Evolutionary conservation across 768 basidiomycete genomes (phyloP).

Genomic region (Calocera cornea): DNA sequence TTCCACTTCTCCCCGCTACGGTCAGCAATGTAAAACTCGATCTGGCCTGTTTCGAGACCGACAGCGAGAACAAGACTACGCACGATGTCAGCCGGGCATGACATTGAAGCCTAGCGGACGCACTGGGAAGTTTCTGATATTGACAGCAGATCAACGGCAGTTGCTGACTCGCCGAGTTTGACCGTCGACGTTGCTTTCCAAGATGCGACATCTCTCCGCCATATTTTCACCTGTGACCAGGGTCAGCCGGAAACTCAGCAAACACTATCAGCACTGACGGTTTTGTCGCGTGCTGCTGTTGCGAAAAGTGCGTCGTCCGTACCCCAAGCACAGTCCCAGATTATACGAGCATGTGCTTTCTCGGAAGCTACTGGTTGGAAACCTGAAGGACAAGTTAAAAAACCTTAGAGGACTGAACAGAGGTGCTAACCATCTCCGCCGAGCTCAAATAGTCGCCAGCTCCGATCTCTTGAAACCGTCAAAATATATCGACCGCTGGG

Average conservation of each 20-base stretch:
- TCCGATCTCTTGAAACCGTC: conserved; percentile 80
- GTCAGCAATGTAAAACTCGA: conserved; percentile 44
- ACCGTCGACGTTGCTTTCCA: conserved; percentile 53
- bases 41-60: conserved; percentile 70
- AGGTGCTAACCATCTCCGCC: conserved; percentile 31
- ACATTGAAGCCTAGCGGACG: not conserved
- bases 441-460: conserved; percentile 69
- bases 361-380: conserved; percentile 53
- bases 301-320: conserved; percentile 65
- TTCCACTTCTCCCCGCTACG: conserved; percentile 34
- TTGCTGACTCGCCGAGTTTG: conserved; percentile 63
- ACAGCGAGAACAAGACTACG: conserved; percentile 52
- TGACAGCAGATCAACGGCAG: conserved; percentile 58
- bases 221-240: conserved; percentile 60
- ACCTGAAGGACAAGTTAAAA: conserved; percentile 25
- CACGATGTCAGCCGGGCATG: not conserved
- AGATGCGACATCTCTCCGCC: conserved; percentile 35
- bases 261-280: conserved; percentile 34
- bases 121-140: conserved; percentile 18
- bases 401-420: not conserved
- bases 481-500: conserved; percentile 66
- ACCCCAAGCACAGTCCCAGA: conserved; percentile 93
- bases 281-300: conserved; percentile 92
- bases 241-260: not conserved
- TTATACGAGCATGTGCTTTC: conserved; percentile 81